A percentile compares a stretch with the other conserved stretches of the same genome.
Conservation (phyloP, 768 basidiomycete species). For the Boletellus ananas region DNA sequence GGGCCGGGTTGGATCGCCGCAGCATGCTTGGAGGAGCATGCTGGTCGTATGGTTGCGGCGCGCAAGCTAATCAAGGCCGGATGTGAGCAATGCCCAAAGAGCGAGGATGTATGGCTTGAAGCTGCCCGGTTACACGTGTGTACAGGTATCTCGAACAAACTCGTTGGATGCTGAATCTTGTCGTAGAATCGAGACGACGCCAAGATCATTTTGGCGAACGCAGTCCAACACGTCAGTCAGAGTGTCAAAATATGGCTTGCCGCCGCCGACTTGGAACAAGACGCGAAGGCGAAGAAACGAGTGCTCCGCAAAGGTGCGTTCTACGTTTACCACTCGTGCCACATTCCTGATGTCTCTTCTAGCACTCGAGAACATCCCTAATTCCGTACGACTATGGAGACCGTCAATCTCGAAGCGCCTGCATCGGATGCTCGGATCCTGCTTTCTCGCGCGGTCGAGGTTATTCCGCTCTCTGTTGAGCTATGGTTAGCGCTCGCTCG, state of each 20-base stretch:
- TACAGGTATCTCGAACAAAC: not conserved
- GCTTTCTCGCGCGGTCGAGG: slow-evolving; percentile 92
- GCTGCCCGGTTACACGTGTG: slow-evolving; percentile 90
- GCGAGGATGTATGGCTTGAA: slow-evolving; percentile 98
- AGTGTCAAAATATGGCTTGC: slow-evolving; percentile 97
- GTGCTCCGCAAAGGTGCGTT: slow-evolving; percentile 84
- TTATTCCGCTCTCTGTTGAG: slow-evolving; percentile 93
- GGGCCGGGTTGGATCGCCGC: slow-evolving; percentile 99
- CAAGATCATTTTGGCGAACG: slow-evolving; percentile 89
- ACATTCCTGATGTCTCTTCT: not conserved
- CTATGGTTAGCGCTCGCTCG: slow-evolving; percentile 98
- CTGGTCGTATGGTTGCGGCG: slow-evolving; percentile 93
- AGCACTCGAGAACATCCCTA: slow-evolving; percentile 97
- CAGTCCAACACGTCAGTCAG: slow-evolving; percentile 91
- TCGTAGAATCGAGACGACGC: slow-evolving; percentile 84
- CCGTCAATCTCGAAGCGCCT: slow-evolving; percentile 91
- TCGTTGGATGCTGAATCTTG: not conserved
- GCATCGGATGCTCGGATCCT: slow-evolving; percentile 88
- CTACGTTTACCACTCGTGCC: not conserved
- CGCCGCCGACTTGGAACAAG: slow-evolving; percentile 86
- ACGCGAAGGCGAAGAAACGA: slow-evolving; percentile 81
- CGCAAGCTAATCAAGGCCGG: slow-evolving; percentile 90
- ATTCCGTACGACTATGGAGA: slow-evolving; percentile 92
- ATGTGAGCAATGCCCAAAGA: slow-evolving; percentile 94
- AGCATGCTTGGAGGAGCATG: slow-evolving; percentile 93